Conservation (phyloP, 1,284 basidiomycete species). For the Rhodotorula glutinis region DNA sequence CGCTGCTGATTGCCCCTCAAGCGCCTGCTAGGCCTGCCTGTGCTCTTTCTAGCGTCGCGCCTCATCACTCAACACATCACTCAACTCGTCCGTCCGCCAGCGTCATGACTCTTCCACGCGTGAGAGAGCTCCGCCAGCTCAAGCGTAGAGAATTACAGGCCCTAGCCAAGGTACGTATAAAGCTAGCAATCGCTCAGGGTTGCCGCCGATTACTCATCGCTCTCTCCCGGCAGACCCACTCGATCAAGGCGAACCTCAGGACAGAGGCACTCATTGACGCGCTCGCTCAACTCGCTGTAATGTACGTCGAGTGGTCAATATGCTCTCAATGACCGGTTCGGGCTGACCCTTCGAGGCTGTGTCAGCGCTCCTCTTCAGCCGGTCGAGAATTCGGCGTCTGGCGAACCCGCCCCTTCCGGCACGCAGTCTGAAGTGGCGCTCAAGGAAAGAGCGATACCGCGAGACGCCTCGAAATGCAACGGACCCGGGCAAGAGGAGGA, state of each 20-base stretch:
- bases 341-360: no score
- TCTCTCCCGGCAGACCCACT: background rate
- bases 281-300: background rate
- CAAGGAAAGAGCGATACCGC: no score
- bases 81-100: background rate
- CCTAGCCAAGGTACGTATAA: constrained; percentile 10
- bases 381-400: no score
- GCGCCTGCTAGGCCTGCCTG: no score
- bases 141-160: background rate
- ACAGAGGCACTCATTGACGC: constrained; percentile 7
- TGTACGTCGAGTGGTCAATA: constrained; percentile 2
- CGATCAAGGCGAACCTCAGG: constrained; percentile 25
- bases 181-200: background rate
- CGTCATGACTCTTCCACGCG: background rate
- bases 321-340: no score
- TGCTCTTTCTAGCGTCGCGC: no score
- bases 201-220: background rate
- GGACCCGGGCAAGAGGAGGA: no score
- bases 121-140: background rate
- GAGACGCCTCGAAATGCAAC: no score
- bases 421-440: no score
- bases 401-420: no score
- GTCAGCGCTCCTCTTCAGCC: no score
- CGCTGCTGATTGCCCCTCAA: no score
- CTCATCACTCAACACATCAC: background rate